Evolutionary conservation across 1,139 yeast genomes (phyloP).

Genomic region (Kurtzmaniella quercitrusa): DNA sequence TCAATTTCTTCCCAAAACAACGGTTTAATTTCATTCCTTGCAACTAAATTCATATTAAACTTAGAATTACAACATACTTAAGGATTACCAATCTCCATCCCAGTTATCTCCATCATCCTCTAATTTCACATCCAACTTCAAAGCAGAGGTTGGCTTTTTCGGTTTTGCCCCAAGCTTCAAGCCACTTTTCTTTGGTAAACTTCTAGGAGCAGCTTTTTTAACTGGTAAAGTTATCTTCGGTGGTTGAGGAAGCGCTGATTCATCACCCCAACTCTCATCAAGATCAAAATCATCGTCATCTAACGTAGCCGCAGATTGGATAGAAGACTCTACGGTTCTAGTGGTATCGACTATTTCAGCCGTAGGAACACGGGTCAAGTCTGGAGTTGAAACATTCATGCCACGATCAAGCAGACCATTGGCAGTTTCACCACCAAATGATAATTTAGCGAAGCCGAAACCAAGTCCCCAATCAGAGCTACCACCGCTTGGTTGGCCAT

Average conservation of each 20-base stretch:
- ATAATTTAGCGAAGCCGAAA: constrained; percentile 8
- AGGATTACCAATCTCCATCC: constrained; percentile 35
- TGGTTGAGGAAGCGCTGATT: constrained; percentile 12
- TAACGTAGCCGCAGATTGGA: constrained; percentile 4
- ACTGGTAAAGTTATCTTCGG: constrained; percentile 10
- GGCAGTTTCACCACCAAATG: constrained; percentile 21
- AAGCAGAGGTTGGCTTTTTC: constrained; percentile 16
- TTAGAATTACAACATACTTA: neutral
- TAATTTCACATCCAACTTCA: constrained; percentile 36
- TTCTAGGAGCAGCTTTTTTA: constrained; percentile 8
- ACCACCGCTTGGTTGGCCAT: constrained; percentile 1
- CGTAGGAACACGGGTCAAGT: constrained; percentile 26
- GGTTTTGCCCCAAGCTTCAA: constrained; percentile 26
- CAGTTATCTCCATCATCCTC: constrained; percentile 51
- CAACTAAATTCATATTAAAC: too few species aligned
- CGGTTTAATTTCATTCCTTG: too few species aligned
- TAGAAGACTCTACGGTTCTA: constrained; percentile 9
- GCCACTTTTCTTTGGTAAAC: constrained; percentile 15
- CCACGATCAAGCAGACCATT: constrained; percentile 34
- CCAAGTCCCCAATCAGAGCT: constrained; percentile 4
- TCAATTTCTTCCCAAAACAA: too few species aligned
- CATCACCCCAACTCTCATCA: constrained; percentile 32
- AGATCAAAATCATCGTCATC: constrained; percentile 14
- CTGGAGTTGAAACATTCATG: constrained; percentile 41
- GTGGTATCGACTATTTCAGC: constrained; percentile 12